A percentile compares a stretch with the other conserved stretches of the same genome.
These are phyloP conservation scores for Nakazawaea populi DNA, from an alignment of 805 yeast genomes.

Conservation along the genomic window DNA sequence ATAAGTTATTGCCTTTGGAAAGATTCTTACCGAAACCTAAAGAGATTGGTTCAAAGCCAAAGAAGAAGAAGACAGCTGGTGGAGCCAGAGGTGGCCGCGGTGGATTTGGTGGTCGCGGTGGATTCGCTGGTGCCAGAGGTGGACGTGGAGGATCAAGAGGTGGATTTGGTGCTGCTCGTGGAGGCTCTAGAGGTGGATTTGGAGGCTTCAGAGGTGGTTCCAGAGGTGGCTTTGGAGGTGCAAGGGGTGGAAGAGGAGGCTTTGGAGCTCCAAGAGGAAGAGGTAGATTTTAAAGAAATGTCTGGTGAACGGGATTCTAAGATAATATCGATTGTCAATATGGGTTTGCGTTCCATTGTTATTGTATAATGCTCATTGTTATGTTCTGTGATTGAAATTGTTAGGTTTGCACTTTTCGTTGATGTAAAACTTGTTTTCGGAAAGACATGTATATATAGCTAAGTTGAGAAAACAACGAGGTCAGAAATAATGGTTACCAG, in stretches of 20 bases:
- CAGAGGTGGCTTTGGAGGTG: slow-evolving; percentile 17
- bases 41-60: slow-evolving; percentile 75
- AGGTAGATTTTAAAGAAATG: slow-evolving; percentile 6
- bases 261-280: slow-evolving; percentile 29
- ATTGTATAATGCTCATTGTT: background rate
- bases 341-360: background rate
- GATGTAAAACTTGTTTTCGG: no score
- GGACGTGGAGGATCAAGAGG: slow-evolving; percentile 39
- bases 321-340: background rate
- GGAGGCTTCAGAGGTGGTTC: slow-evolving; percentile 39
- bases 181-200: slow-evolving; percentile 34
- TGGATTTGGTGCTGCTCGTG: slow-evolving; percentile 35
- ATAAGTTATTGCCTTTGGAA: slow-evolving; percentile 90
- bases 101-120: slow-evolving; percentile 34
- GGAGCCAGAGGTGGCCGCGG: slow-evolving; percentile 46
- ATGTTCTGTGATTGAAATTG: background rate
- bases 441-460: no score
- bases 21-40: slow-evolving; percentile 97
- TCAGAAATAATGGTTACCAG: no score
- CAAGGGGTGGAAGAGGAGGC: slow-evolving; percentile 34
- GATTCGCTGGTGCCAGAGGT: slow-evolving; percentile 45
- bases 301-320: background rate
- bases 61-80: slow-evolving; percentile 59
- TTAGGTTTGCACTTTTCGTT: background rate
- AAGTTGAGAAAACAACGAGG: no score